A percentile compares a stretch with the other conserved stretches of the same genome.
phyloP scores from a whole-genome alignment of 2,329 filamentous ascomycete species.

The Ustulina deusta region DNA sequence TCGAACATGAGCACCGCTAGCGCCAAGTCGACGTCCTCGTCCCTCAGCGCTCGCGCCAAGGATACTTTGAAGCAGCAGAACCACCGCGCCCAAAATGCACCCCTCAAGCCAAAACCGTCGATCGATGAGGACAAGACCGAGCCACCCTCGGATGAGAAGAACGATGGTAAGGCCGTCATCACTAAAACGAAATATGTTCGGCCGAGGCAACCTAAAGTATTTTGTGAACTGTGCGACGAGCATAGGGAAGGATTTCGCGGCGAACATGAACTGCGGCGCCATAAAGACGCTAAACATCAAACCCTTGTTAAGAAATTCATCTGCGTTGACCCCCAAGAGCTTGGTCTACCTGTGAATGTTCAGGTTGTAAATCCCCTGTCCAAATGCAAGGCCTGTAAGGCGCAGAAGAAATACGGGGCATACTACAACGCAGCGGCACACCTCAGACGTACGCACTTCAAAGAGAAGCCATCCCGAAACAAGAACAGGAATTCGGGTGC shows the following conservation, averaged over 20 bases:
- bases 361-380: constrained; percentile 73
- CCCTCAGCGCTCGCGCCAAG: constrained; percentile 61
- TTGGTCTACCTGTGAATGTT: constrained; percentile 57
- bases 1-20: constrained; percentile 60
- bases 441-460: constrained; percentile 88
- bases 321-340: constrained; percentile 65
- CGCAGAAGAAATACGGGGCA: constrained; percentile 83
- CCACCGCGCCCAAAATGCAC: constrained; percentile 55
- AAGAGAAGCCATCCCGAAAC: constrained; percentile 66
- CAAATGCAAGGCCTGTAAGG: constrained; percentile 85
- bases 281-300: constrained; percentile 74
- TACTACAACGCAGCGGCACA: constrained; percentile 97
- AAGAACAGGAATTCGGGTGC: constrained; percentile 55
- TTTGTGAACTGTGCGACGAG: constrained; percentile 76
- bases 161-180: constrained; percentile 59
- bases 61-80: constrained; percentile 62
- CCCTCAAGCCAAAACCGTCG: constrained; percentile 61
- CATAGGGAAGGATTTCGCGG: constrained; percentile 85
- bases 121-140: constrained; percentile 48
- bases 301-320: constrained; percentile 66
- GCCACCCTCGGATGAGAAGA: constrained; percentile 47
- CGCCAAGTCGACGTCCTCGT: constrained; percentile 60
- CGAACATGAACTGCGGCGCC: constrained; percentile 82
- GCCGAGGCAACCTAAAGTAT: constrained; percentile 77
- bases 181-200: constrained; percentile 64